These are phyloP conservation scores for Globisporangium recalcitrans DNA, from an alignment of 352 stramenopile species.

Conservation along the genomic window DNA sequence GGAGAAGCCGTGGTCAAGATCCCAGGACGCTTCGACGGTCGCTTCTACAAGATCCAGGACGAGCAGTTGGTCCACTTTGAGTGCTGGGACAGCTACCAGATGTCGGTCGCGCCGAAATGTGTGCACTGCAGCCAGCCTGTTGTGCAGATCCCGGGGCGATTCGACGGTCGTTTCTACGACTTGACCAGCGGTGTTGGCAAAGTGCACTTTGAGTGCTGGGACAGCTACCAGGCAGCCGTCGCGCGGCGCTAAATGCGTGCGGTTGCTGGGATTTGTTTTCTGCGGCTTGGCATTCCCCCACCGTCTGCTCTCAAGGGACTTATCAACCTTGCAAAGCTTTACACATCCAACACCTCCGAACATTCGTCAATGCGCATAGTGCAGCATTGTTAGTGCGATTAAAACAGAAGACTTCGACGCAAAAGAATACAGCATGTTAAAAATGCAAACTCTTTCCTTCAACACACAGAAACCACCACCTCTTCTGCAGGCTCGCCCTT, in stretches of 20 bases:
- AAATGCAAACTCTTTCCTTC: not conserved
- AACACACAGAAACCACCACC: not conserved
- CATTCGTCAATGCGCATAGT: not conserved
- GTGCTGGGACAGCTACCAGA: slow-evolving; percentile 82
- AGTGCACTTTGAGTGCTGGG: slow-evolving; percentile 86
- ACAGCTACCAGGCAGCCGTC: slow-evolving; percentile 43
- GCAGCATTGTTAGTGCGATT: not conserved
- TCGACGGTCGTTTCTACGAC: slow-evolving; percentile 83
- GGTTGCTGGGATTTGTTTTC: not conserved
- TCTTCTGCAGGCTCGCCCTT: not conserved
- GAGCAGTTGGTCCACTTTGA: slow-evolving; percentile 78
- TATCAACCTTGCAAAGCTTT: not conserved
- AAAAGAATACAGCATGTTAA: no score
- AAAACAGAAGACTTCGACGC: not conserved
- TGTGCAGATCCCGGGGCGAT: slow-evolving; percentile 61
- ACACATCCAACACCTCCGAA: not conserved
- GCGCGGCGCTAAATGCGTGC: slow-evolving; percentile 3
- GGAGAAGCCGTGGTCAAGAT: slow-evolving; percentile 65
- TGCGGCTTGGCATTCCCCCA: not conserved
- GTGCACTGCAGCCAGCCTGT: slow-evolving; percentile 73
- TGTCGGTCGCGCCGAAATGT: slow-evolving; percentile 64
- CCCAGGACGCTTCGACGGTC: slow-evolving; percentile 61
- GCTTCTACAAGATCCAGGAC: slow-evolving; percentile 82
- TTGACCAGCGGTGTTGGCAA: slow-evolving; percentile 69
- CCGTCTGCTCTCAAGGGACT: not conserved